phyloP scores from a whole-genome alignment of 805 yeast species.

The Kodamaea leandrae region DNA sequence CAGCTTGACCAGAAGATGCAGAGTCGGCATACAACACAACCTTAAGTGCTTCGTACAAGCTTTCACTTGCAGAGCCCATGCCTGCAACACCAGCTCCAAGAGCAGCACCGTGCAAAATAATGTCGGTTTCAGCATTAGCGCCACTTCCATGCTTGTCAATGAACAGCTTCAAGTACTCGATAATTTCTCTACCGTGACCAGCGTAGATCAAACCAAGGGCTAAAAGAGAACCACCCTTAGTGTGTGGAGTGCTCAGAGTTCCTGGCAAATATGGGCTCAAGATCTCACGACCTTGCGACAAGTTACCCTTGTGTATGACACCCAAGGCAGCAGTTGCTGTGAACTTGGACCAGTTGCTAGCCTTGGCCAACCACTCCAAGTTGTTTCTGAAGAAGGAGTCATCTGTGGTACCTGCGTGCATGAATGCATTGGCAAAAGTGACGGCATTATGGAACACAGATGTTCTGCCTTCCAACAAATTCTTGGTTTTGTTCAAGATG shows the following conservation, averaged over 20 bases:
- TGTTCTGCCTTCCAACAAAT: constrained; percentile 81
- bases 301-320: constrained; percentile 92
- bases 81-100: constrained; percentile 96
- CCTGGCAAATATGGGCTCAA: constrained; percentile 92
- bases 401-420: constrained; percentile 95
- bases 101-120: constrained; percentile 91
- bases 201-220: constrained; percentile 94
- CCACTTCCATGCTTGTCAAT: constrained; percentile 63
- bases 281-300: constrained; percentile 83
- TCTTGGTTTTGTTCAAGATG: constrained; percentile 77
- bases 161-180: constrained; percentile 71
- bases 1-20: constrained; percentile 94
- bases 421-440: constrained; percentile 88
- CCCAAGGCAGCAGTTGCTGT: constrained; percentile 98
- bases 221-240: constrained; percentile 93
- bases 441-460: constrained; percentile 96
- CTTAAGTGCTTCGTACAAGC: constrained; percentile 76
- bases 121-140: constrained; percentile 71
- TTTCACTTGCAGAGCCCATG: constrained; percentile 79
- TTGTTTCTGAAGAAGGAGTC: constrained; percentile 84
- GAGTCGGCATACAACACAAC: constrained; percentile 85
- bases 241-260: constrained; percentile 71
- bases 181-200: constrained; percentile 89
- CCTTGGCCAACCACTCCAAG: constrained; percentile 93
- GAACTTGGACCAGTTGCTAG: constrained; percentile 98